Evolutionary conservation across 2,329 filamentous ascomycete genomes (phyloP).

Genomic region (Fusarium pininemorale): DNA sequence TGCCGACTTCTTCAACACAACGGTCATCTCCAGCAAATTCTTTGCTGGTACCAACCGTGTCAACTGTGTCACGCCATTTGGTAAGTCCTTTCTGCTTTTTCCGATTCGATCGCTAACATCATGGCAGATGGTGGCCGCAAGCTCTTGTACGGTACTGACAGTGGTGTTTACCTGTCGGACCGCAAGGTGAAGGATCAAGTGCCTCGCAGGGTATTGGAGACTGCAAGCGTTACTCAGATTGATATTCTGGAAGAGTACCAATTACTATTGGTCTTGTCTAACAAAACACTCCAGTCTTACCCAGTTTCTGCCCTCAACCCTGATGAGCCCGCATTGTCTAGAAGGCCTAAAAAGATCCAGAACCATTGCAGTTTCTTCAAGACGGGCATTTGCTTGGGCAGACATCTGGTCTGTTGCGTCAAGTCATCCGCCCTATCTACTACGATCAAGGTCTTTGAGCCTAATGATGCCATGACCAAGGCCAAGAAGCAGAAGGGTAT

Average conservation of each 20-base stretch:
- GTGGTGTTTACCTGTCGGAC: constrained; percentile 91
- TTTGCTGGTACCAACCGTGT: constrained; percentile 79
- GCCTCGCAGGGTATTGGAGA: constrained; percentile 86
- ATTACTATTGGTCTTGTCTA: constrained; percentile 87
- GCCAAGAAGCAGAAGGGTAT: constrained; percentile 96
- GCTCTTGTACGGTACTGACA: constrained; percentile 92
- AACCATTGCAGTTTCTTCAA: constrained; percentile 99
- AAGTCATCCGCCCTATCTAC: constrained; percentile 93
- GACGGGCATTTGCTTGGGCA: constrained; percentile 90
- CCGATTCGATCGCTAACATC: constrained; percentile 28
- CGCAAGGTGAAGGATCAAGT: constrained; percentile 84
- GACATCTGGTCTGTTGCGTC: constrained; percentile 95
- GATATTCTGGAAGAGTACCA: constrained; percentile 97
- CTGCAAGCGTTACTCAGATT: constrained; percentile 88
- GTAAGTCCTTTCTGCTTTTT: constrained; percentile 58
- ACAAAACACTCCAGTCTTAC: constrained; percentile 93
- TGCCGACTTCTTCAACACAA: constrained; percentile 89
- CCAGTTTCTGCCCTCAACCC: constrained; percentile 86
- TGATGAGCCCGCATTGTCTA: constrained; percentile 81
- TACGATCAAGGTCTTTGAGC: constrained; percentile 99
- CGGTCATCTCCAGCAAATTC: constrained; percentile 66
- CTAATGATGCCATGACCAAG: constrained; percentile 92
- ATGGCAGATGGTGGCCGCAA: constrained; percentile 87
- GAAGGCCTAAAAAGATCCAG: constrained; percentile 93
- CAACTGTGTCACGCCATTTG: constrained; percentile 93